A percentile compares a stretch with the other conserved stretches of the same genome.
These are phyloP conservation scores for Acanthamoeba sp. DNA, from an alignment of 208 protist species.

Conservation along the genomic window DNA sequence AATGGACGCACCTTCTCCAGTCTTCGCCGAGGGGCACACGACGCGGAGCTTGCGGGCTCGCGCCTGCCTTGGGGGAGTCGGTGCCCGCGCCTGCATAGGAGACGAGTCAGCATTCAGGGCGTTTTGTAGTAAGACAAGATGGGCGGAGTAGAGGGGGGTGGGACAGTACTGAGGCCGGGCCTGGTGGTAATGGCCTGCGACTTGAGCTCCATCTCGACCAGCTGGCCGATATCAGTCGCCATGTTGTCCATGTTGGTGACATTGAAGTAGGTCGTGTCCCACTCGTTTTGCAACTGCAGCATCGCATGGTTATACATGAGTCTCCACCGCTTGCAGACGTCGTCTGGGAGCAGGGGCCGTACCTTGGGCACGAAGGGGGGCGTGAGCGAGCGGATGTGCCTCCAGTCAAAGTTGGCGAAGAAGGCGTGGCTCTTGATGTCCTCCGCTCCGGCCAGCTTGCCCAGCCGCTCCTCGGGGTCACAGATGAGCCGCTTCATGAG, in stretches of 20 bases:
- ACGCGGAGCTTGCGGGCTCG: background rate
- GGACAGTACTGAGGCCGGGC: background rate
- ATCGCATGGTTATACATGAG: too few species aligned
- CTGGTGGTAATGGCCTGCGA: constrained; percentile 35
- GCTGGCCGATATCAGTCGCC: constrained; percentile 41
- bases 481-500: constrained; percentile 61
- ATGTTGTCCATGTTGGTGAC: constrained; percentile 48
- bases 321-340: too few species aligned
- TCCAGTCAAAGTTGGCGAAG: constrained; percentile 60
- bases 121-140: too few species aligned
- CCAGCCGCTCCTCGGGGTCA: constrained; percentile 31
- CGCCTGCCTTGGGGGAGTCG: background rate
- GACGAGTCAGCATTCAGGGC: background rate
- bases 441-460: constrained; percentile 35
- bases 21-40: background rate
- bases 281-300: constrained; percentile 53
- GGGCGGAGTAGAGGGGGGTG: background rate
- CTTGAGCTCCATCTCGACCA: constrained; percentile 54
- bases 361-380: constrained; percentile 65
- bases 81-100: too few species aligned
- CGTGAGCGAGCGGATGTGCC: background rate
- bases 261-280: constrained; percentile 59
- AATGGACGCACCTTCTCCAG: background rate
- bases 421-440: constrained; percentile 71
- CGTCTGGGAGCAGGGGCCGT: background rate